Evolutionary conservation across 768 basidiomycete species (phyloP).

Genomic region (Mrakia gelida): DNA sequence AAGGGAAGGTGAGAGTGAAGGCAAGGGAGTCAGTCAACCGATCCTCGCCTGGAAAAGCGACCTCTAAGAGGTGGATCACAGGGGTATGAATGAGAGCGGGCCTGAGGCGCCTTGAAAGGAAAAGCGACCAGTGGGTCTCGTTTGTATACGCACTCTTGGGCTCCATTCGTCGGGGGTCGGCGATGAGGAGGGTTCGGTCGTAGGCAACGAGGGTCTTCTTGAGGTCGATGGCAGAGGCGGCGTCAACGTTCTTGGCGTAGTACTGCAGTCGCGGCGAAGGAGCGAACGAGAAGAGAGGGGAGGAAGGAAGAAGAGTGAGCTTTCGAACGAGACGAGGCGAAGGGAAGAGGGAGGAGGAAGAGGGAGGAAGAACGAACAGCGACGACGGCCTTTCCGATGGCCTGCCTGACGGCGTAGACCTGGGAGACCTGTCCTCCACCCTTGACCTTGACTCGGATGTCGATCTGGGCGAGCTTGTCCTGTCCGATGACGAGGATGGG

Average conservation of each 20-base stretch:
- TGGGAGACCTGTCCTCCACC: conserved; percentile 99
- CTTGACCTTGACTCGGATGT: conserved; percentile 96
- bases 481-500: conserved; percentile 90
- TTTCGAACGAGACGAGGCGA: too few relatives aligned
- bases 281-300: neutral
- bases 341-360: neutral
- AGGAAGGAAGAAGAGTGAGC: neutral
- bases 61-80: conserved; percentile 21
- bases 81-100: conserved; percentile 9
- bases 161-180: conserved; percentile 77
- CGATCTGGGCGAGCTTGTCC: conserved; percentile 77
- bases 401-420: conserved; percentile 97
- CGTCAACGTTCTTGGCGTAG: conserved; percentile 98
- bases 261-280: conserved; percentile 34
- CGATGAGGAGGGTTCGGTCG: conserved; percentile 59
- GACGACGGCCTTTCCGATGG: conserved; percentile 93
- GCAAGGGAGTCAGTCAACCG: conserved; percentile 24
- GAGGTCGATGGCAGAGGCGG: conserved; percentile 91
- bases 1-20: neutral
- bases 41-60: conserved; percentile 30
- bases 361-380: conserved; percentile 56
- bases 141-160: conserved; percentile 67
- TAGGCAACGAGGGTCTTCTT: conserved; percentile 97
- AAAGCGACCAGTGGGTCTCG: neutral
- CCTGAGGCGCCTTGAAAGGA: too few relatives aligned